Conservation (phyloP, 345 rosid species). For the Gossypium longicalyx region DNA sequence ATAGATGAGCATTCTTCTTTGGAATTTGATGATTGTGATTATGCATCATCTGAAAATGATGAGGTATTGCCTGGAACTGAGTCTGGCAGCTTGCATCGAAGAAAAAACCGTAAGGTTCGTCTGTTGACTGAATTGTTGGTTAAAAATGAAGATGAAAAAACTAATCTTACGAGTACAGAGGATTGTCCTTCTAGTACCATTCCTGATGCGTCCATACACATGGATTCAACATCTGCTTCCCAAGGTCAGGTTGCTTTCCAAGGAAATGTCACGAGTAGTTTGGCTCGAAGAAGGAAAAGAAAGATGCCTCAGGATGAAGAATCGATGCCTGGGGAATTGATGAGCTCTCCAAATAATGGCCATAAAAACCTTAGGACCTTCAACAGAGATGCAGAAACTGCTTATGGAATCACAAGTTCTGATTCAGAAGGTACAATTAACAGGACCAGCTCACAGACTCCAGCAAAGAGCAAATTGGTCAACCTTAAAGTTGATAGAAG, state of each 20-base stretch:
- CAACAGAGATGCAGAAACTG: slow-evolving; percentile 25
- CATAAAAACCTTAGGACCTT: slow-evolving; percentile 21
- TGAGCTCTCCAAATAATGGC: slow-evolving; percentile 32
- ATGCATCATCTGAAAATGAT: slow-evolving; percentile 53
- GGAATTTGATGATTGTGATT: slow-evolving; percentile 35
- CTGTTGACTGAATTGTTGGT: slow-evolving; percentile 68
- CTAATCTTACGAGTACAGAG: slow-evolving; percentile 23
- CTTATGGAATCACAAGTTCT: slow-evolving; percentile 26
- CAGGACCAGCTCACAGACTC: slow-evolving; percentile 27
- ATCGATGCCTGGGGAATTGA: slow-evolving; percentile 25
- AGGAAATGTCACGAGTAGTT: slow-evolving; percentile 19
- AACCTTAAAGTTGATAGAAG: slow-evolving; percentile 37
- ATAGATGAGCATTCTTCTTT: slow-evolving; percentile 28
- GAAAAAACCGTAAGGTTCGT: slow-evolving; percentile 62
- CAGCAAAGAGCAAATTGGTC: slow-evolving; percentile 29
- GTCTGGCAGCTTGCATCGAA: slow-evolving; percentile 42
- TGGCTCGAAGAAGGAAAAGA: slow-evolving; percentile 47
- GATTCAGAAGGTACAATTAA: slow-evolving; percentile 37
- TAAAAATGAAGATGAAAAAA: slow-evolving; percentile 31
- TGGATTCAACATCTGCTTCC: slow-evolving; percentile 18
- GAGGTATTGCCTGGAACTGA: slow-evolving; percentile 31
- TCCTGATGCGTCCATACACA: slow-evolving; percentile 29
- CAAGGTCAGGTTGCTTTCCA: slow-evolving; percentile 20
- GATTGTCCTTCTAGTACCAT: slow-evolving; percentile 29
- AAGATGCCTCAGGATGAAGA: slow-evolving; percentile 45